These are phyloP conservation scores for Pseudogymnoascus sp. DNA, from an alignment of 2,329 filamentous ascomycete species.

Conservation along the genomic window DNA sequence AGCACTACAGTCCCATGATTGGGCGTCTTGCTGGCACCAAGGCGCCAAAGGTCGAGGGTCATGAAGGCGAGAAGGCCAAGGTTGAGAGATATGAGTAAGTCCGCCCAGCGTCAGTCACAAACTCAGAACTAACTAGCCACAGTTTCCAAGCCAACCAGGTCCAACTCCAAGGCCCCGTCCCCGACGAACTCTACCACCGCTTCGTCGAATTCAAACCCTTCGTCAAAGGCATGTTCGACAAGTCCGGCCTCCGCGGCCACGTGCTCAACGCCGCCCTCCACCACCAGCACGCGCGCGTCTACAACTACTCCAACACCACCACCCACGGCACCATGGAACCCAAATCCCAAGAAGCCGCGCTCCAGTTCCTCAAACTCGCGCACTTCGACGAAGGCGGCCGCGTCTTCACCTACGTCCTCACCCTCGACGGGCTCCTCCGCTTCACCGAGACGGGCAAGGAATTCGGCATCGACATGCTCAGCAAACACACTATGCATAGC, in stretches of 20 bases:
- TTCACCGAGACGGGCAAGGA: conserved; percentile 96
- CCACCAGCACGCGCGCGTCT: conserved; percentile 81
- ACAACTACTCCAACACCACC: conserved; percentile 76
- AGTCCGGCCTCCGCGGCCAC: conserved; percentile 65
- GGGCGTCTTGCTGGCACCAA: conserved; percentile 70
- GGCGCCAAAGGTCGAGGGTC: conserved; percentile 50
- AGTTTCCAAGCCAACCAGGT: conserved; percentile 92
- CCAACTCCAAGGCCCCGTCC: conserved; percentile 76
- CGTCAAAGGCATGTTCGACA: conserved; percentile 80
- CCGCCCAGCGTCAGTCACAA: not conserved
- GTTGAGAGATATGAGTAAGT: conserved; percentile 69
- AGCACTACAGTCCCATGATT: conserved; percentile 83
- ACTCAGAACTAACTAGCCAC: conserved; percentile 14
- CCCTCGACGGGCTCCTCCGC: conserved; percentile 73
- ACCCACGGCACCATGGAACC: conserved; percentile 59
- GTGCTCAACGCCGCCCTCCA: conserved; percentile 79
- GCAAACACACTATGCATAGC: conserved; percentile 95
- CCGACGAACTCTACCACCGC: conserved; percentile 73
- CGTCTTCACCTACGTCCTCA: conserved; percentile 87
- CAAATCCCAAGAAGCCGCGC: conserved; percentile 60
- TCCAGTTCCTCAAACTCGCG: conserved; percentile 75
- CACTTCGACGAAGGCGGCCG: conserved; percentile 80
- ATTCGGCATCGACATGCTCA: conserved; percentile 85
- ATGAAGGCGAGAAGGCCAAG: conserved; percentile 39
- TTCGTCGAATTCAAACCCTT: conserved; percentile 91